A percentile compares a stretch with the other conserved stretches of the same genome.
Evolutionary conservation across 345 rosid genomes (phyloP).

Genomic region (Theobroma cacao): DNA sequence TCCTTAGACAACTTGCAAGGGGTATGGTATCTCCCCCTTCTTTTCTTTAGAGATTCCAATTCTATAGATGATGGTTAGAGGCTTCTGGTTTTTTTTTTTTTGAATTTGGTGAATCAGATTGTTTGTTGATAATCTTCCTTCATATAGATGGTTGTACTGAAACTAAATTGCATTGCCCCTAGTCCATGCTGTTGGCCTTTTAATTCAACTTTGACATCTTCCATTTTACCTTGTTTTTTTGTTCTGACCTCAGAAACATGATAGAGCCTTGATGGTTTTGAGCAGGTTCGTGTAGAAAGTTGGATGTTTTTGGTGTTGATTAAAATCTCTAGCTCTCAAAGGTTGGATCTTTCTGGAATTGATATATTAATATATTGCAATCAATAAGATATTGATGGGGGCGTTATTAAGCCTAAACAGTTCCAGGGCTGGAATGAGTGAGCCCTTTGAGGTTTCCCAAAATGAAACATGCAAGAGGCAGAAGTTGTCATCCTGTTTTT

Average conservation of each 20-base stretch:
- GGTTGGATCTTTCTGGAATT: constrained; percentile 2
- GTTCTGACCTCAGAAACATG: constrained; percentile 6
- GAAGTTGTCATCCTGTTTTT: constrained; percentile 12
- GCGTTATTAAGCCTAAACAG: constrained; percentile 35
- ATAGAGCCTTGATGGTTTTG: constrained; percentile 16
- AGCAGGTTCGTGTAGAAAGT: constrained; percentile 23
- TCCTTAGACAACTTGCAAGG: neutral
- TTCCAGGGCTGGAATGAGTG: constrained; percentile 30
- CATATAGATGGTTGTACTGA: neutral
- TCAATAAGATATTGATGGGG: constrained; percentile 29
- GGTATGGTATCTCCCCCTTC: neutral
- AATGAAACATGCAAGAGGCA: constrained; percentile 33
- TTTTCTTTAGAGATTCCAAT: neutral
- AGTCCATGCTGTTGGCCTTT: neutral
- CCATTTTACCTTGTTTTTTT: neutral
- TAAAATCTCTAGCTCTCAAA: constrained; percentile 19
- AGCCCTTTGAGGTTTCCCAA: constrained; percentile 11
- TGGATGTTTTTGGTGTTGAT: constrained; percentile 14
- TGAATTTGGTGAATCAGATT: neutral
- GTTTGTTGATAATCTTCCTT: neutral
- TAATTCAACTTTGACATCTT: neutral
- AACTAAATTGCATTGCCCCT: neutral
- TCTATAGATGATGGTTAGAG: neutral
- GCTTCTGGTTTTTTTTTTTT: too few relatives aligned
- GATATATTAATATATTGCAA: neutral